Evolutionary conservation across 176 grass and related monocot genomes (phyloP).

Genomic region (Juncus inflexus): DNA sequence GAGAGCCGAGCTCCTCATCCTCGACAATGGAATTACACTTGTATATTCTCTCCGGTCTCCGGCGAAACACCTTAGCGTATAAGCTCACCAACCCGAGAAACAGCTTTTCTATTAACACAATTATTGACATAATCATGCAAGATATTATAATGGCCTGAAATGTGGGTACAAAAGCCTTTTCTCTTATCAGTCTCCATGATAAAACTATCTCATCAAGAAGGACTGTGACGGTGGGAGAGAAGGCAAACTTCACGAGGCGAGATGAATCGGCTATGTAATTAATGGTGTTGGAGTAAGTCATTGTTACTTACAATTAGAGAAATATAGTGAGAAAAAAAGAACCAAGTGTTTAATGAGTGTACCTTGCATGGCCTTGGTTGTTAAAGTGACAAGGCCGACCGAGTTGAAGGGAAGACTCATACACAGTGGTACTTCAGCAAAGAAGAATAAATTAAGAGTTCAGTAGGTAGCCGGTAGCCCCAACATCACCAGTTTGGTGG

Average conservation of each 20-base stretch:
- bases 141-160: constrained; percentile 29
- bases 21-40: constrained; percentile 34
- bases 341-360: not conserved
- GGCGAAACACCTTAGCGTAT: constrained; percentile 28
- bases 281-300: not conserved
- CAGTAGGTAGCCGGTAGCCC: too few relatives aligned
- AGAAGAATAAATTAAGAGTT: not conserved
- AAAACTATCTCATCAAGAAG: constrained; percentile 23
- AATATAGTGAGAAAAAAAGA: not conserved
- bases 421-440: not conserved
- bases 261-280: constrained; percentile 10
- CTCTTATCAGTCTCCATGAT: constrained; percentile 32
- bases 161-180: constrained; percentile 34
- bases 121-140: constrained; percentile 56
- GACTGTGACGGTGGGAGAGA: not conserved
- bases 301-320: not conserved
- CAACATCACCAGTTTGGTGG: not conserved
- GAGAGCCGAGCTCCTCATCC: constrained; percentile 39
- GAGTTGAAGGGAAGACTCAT: not conserved
- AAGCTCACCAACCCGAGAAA: constrained; percentile 42
- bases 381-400: not conserved
- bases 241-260: not conserved
- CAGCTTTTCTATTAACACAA: constrained; percentile 60
- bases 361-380: constrained; percentile 45
- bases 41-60: constrained; percentile 31